Base-by-base conservation (phyloP, 495 filamentous ascomycete genomes). In the Hyaloscypha variabilis region DNA sequence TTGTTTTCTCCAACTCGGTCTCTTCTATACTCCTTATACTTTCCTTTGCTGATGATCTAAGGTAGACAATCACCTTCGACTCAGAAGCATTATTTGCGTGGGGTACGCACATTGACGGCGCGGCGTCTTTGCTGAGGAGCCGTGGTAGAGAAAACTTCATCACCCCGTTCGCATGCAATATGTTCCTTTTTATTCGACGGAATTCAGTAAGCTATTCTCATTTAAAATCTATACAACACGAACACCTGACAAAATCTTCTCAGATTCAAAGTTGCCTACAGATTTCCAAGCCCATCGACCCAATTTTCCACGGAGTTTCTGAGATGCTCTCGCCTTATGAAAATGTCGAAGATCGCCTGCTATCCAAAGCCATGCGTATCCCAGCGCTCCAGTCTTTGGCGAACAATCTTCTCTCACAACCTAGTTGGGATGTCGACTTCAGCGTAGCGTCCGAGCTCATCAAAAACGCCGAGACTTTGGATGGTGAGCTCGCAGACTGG, bases 71-170 rank as follows among this genome's bases (percentile, higher is more conserved):
- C 31, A 65, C 28, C 13, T 59, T 51, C 58, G 63, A 65, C 54
- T 53, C 46, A 19, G 29, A 65, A 52, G 36, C 26, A 30, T 46
- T 60, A 10, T 29, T 17, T 8, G 63, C 42, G 13, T 65, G 63
- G 63, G 56, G 63, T n/a, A 23, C 56, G 6, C 63, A 65, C 25
- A 46, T 65, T 28, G 63, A 65, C 49, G 63, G 56, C 17, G 63
- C 63, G 8, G 49, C 56, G 19, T 36, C 63, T 10, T 24, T 65
- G 1, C 39, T 65, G 2, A 60, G 25, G 53, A 10, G 5, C 19
- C 63, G 63, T 39, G 63, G 63, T 5, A 64, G 29, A 17, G 62
- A 64, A 14, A 21, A 49, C 8, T 26, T 64, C 21, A 36, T 8
- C 29, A 31, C 62, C 1, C 52, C 62, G 8, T 57, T 64, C 19